phyloP scores from a whole-genome alignment of 192 early-diverging fungal species.

The Geranomyces michiganensis region DNA sequence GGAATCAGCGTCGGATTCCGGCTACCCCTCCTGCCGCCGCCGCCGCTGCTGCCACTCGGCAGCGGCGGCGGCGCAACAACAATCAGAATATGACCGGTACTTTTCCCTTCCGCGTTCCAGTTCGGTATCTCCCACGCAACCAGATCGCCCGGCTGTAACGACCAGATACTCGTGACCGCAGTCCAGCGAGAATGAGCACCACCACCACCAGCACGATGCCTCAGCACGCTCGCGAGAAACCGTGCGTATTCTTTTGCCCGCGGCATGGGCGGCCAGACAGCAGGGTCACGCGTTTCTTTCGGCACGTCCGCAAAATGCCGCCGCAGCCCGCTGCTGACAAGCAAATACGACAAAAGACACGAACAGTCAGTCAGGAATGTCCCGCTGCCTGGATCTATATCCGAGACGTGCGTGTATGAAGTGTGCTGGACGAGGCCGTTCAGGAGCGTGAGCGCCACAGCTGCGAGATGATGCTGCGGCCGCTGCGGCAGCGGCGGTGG shows the following conservation, averaged over 20 bases:
- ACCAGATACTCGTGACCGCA: neutral
- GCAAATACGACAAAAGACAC: constrained; percentile 29
- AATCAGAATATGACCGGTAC: constrained; percentile 26
- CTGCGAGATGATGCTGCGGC: neutral
- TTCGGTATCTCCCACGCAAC: constrained; percentile 27
- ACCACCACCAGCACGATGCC: neutral
- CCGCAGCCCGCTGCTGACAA: neutral
- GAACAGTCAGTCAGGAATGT: constrained; percentile 29
- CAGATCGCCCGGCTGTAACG: constrained; percentile 18
- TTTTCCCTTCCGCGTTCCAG: neutral
- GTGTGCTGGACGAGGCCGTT: constrained; percentile 3
- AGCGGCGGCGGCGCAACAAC: neutral
- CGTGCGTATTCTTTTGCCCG: constrained; percentile 28
- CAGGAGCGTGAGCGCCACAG: neutral
- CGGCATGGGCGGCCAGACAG: constrained; percentile 26
- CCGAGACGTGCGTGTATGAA: constrained; percentile 25
- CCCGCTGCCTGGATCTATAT: constrained; percentile 13
- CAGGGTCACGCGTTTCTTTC: constrained; percentile 15
- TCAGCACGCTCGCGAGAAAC: constrained; percentile 3
- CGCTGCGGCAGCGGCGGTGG: neutral
- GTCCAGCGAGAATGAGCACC: neutral
- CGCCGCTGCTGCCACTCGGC: no score
- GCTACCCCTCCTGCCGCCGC: neutral
- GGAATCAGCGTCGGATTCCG: neutral
- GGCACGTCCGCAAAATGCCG: constrained; percentile 18